Conservation (phyloP, 345 rosid genomes). For the Rhodomyrtus tomentosa region DNA sequence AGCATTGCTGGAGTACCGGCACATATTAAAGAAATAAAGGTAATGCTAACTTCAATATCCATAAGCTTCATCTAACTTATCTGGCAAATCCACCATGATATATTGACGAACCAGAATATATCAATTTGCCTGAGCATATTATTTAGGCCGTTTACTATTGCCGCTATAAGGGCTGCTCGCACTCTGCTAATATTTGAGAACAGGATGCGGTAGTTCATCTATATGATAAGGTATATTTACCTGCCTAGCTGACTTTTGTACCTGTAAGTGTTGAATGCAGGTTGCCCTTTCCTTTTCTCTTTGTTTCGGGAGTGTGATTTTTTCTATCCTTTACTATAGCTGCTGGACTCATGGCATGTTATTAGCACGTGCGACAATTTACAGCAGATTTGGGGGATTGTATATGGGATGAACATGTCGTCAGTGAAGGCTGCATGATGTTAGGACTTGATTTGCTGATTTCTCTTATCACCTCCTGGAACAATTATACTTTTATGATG, state of each 20-base stretch:
- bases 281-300: background rate
- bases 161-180: no score
- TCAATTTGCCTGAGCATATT: background rate
- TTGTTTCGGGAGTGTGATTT: background rate
- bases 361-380: background rate
- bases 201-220: background rate
- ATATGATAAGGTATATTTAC: background rate
- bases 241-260: background rate
- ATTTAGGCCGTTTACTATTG: background rate
- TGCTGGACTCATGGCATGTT: background rate
- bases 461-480: background rate
- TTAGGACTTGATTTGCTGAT: background rate
- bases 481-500: background rate
- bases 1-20: constrained; percentile 79
- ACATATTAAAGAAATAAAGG: constrained; percentile 74
- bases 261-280: background rate
- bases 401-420: background rate
- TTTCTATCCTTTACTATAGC: background rate
- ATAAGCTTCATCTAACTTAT: background rate
- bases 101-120: background rate
- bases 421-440: background rate
- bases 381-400: background rate
- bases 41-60: constrained; percentile 8
- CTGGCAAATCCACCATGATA: background rate
- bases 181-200: background rate